Evolutionary conservation across 2,329 filamentous ascomycete genomes (phyloP).

Genomic region (Dactylonectria macrodidyma): DNA sequence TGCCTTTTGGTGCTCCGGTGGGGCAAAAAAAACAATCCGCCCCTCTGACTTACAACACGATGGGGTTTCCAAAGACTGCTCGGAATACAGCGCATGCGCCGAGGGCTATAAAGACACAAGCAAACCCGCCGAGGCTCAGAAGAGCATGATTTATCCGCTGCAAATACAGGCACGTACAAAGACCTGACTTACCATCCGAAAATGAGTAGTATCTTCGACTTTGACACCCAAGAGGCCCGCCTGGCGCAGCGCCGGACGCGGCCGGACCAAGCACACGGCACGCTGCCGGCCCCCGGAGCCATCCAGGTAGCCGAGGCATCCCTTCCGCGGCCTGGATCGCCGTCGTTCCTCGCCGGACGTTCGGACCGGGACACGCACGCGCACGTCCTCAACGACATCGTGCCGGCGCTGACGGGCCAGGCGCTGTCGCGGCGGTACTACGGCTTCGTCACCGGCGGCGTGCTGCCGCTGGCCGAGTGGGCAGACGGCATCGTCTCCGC

Average conservation of each 20-base stretch:
- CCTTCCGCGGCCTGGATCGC: constrained; percentile 53
- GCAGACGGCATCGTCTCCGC: constrained; percentile 88
- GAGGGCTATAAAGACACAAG: constrained; percentile 12
- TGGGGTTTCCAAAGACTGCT: not conserved
- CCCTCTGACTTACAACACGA: constrained; percentile 25
- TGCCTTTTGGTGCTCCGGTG: constrained; percentile 29
- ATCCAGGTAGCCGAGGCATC: constrained; percentile 57
- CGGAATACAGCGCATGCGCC: not conserved
- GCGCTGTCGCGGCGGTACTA: constrained; percentile 81
- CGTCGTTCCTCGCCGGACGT: constrained; percentile 51
- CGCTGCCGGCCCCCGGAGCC: constrained; percentile 56
- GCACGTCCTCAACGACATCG: constrained; percentile 63
- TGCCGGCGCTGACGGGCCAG: constrained; percentile 76
- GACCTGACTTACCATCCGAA: not conserved
- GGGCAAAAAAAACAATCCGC: constrained; percentile 12
- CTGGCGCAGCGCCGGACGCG: constrained; percentile 36
- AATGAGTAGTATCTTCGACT: constrained; percentile 49
- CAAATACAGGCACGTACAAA: not conserved
- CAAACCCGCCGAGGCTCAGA: not conserved
- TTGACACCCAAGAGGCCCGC: constrained; percentile 40
- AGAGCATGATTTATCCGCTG: not conserved
- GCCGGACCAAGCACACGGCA: constrained; percentile 30
- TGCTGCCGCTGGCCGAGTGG: constrained; percentile 82
- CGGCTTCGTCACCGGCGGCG: constrained; percentile 89
- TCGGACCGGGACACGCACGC: constrained; percentile 49